A percentile compares a stretch with the other conserved stretches of the same genome.
These are phyloP conservation scores for Climacium dendroides DNA, from an alignment of 225 moss, liverwort and hornwort species.

Conservation along the genomic window DNA sequence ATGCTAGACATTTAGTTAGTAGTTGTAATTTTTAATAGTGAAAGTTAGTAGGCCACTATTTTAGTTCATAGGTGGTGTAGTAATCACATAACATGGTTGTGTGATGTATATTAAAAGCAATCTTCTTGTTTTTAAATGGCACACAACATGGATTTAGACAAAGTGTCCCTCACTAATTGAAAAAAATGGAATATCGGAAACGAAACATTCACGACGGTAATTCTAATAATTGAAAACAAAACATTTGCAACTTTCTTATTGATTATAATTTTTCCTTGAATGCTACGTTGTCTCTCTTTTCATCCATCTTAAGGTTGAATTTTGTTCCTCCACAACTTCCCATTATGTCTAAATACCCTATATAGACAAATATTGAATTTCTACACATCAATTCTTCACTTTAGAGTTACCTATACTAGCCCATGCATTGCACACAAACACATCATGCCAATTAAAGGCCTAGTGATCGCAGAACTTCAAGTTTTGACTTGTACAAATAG, in stretches of 20 bases:
- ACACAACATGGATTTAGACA: accelerated
- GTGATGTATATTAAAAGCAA: accelerated
- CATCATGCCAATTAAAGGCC: no score
- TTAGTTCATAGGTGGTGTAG: no score
- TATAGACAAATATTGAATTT: not conserved
- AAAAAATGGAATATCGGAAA: not conserved
- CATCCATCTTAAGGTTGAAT: not conserved
- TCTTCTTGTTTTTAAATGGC: no score
- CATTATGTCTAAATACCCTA: not conserved
- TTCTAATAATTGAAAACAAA: not conserved
- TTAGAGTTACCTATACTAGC: not conserved
- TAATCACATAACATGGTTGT: not conserved
- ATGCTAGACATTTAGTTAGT: not conserved
- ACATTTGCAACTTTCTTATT: not conserved
- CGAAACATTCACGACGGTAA: not conserved
- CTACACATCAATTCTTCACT: not conserved
- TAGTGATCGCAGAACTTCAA: no score
- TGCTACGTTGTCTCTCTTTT: no score
- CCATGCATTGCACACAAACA: no score
- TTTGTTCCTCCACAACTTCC: not conserved
- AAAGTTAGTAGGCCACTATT: not conserved
- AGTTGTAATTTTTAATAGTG: not conserved
- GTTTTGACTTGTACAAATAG: no score
- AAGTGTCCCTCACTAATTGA: no score
- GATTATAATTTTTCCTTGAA: no score